Percentiles rank a stretch among this genome's conserved stretches.
Conservation (phyloP, 129 eudicot genomes). For the Artemisia argyi region DNA sequence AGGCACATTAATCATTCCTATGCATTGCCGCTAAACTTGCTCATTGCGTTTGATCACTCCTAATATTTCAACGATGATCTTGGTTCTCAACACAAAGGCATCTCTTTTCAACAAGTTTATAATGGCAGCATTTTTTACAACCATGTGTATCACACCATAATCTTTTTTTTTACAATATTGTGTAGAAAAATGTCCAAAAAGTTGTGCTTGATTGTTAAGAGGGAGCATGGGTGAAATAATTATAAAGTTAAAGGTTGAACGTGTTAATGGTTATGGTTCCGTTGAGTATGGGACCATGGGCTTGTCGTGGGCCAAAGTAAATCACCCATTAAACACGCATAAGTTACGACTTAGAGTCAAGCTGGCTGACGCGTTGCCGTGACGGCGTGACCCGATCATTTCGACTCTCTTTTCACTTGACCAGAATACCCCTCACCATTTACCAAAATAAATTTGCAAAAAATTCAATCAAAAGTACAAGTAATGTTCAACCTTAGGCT, state of each 20-base stretch:
- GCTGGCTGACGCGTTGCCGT: conserved; percentile 29
- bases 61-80: no score
- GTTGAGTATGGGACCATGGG: conserved; percentile 31
- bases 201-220: neutral
- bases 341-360: conserved; percentile 34
- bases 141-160: neutral
- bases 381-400: conserved; percentile 29
- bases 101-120: neutral
- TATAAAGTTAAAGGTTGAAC: neutral
- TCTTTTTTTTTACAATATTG: neutral
- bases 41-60: no score
- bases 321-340: conserved; percentile 23
- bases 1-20: no score
- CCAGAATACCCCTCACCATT: conserved; percentile 29
- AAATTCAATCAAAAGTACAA: neutral
- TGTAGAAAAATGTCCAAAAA: neutral
- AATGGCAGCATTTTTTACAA: neutral
- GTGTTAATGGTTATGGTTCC: conserved; percentile 20
- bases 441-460: neutral
- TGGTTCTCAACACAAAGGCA: no score
- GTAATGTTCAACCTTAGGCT: no score
- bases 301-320: conserved; percentile 15
- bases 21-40: no score
- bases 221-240: conserved; percentile 2
- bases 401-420: conserved; percentile 13